These are phyloP conservation scores for Coprinopsis marcescibilis DNA, from an alignment of 768 basidiomycete species.

Conservation along the genomic window DNA sequence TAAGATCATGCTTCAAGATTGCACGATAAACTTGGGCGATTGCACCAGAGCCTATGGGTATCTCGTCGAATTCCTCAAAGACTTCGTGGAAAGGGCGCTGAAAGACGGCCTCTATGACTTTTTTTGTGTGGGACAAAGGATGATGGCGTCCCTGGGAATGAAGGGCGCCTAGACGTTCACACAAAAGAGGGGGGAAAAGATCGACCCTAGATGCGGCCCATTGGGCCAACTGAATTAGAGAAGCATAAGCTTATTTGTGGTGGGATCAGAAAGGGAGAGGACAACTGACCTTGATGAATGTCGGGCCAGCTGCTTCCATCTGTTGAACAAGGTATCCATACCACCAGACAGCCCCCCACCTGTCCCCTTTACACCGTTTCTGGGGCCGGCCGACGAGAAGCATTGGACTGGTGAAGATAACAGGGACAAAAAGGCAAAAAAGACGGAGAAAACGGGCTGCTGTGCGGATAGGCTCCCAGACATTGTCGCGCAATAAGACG, in stretches of 20 bases:
- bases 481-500: conserved; percentile 43
- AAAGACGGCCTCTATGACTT: conserved; percentile 80
- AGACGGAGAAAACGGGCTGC: conserved; percentile 79
- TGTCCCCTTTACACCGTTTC: conserved; percentile 57
- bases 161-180: conserved; percentile 75
- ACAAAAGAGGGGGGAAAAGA: conserved; percentile 83
- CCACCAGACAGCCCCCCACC: conserved; percentile 98
- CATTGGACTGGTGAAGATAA: conserved; percentile 80
- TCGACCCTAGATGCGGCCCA: conserved; percentile 97
- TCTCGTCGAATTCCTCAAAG: conserved; percentile 83
- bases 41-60: conserved; percentile 95
- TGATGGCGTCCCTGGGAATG: conserved; percentile 89
- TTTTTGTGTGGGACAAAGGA: conserved; percentile 69
- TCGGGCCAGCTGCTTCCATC: conserved; percentile 95
- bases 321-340: conserved; percentile 80
- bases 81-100: conserved; percentile 78
- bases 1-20: conserved; percentile 73
- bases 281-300: conserved; percentile 81
- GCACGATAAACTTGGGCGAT: conserved; percentile 97
- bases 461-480: conserved; percentile 86
- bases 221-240: conserved; percentile 70
- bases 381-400: conserved; percentile 61
- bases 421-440: conserved; percentile 79
- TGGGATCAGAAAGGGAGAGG: conserved; percentile 3
- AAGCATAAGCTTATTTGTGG: conserved; percentile 9